These are phyloP conservation scores for Erodium maritimum DNA, from an alignment of 345 rosid species.

Conservation along the genomic window DNA sequence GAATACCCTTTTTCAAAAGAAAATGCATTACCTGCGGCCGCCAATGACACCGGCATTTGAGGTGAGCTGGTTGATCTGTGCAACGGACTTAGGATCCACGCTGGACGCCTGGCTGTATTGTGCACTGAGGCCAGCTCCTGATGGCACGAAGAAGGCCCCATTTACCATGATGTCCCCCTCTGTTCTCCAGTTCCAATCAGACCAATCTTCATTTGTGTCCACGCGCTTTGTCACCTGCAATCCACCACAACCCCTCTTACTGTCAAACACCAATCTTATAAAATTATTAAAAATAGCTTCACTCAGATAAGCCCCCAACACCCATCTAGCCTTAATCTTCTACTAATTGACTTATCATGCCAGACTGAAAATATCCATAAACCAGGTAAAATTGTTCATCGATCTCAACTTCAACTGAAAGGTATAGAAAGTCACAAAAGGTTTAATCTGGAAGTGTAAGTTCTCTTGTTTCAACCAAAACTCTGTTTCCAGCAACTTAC, in stretches of 20 bases:
- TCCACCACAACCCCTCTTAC: not conserved
- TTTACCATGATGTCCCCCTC: conserved; percentile 83
- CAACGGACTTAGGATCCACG: conserved; percentile 62
- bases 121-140: conserved; percentile 53
- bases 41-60: conserved; percentile 69
- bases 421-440: too few relatives aligned
- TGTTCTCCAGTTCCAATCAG: conserved; percentile 88
- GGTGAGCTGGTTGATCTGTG: conserved; percentile 50
- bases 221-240: conserved; percentile 90
- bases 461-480: too few relatives aligned
- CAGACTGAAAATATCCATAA: too few relatives aligned
- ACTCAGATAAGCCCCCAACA: too few relatives aligned
- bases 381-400: too few relatives aligned
- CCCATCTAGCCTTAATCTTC: too few relatives aligned
- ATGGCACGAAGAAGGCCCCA: conserved; percentile 92
- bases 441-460: too few relatives aligned
- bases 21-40: conserved; percentile 44
- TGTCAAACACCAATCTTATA: not conserved
- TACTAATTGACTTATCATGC: too few relatives aligned
- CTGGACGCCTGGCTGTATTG: conserved; percentile 71
- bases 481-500: too few relatives aligned
- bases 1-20: not conserved
- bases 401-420: too few relatives aligned
- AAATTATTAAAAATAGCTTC: too few relatives aligned
- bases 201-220: conserved; percentile 55